Conservation (phyloP, 1,139 yeast species). For the Yamadazyma pseudoaaseri region DNA sequence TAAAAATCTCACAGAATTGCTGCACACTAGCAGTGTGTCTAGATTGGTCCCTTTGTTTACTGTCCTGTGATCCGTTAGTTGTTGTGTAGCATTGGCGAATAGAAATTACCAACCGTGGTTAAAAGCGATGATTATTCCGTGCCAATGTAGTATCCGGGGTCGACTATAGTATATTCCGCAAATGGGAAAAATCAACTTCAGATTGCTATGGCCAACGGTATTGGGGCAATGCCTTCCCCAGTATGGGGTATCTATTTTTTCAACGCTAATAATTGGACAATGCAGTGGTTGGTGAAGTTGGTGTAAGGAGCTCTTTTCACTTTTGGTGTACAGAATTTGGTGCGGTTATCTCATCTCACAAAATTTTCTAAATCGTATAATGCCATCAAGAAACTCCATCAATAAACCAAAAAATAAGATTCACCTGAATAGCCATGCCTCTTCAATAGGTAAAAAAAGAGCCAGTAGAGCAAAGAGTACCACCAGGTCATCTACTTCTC, state of each 20-base stretch:
- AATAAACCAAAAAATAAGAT: constrained; percentile 75
- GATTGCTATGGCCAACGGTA: no score
- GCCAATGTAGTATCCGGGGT: no score
- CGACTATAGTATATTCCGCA: no score
- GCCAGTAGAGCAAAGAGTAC: constrained; percentile 50
- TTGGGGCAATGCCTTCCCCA: no score
- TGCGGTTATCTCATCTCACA: constrained; percentile 5
- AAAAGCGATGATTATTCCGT: no score
- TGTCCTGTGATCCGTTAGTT: background rate
- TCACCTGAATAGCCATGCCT: constrained; percentile 53
- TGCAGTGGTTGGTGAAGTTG: constrained; percentile 5
- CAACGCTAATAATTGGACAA: constrained; percentile 14
- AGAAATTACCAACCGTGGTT: no score
- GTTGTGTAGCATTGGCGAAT: no score
- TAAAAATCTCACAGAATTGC: background rate
- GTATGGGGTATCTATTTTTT: no score
- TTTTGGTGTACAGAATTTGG: background rate
- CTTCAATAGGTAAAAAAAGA: constrained; percentile 56
- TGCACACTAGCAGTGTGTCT: background rate
- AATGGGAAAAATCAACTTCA: no score
- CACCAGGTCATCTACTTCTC: constrained; percentile 46
- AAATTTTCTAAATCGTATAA: constrained; percentile 20
- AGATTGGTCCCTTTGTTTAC: background rate
- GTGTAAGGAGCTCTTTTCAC: background rate
- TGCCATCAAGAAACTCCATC: constrained; percentile 80